A percentile compares a stretch with the other conserved stretches of the same genome.
Conservation (phyloP, 805 yeast species). For the Tetrapisispora namnaoensis region DNA sequence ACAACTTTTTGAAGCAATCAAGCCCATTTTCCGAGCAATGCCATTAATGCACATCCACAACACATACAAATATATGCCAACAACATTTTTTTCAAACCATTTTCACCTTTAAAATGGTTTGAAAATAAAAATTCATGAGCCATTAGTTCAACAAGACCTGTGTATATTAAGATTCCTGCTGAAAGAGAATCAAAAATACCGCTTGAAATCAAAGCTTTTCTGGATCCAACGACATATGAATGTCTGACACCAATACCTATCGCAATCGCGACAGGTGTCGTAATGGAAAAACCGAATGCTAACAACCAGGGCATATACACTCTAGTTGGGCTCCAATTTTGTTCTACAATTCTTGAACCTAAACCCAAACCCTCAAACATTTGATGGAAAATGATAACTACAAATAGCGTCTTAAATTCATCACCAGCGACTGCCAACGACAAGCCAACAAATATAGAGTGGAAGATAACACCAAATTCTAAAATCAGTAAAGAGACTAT, state of each 20-base stretch:
- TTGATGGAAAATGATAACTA: slow-evolving; percentile 67
- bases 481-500: slow-evolving; percentile 45
- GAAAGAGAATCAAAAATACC: slow-evolving; percentile 71
- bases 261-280: slow-evolving; percentile 69
- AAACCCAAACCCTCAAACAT: slow-evolving; percentile 80
- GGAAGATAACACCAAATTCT: slow-evolving; percentile 76
- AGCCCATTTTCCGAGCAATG: slow-evolving; percentile 70
- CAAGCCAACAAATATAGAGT: slow-evolving; percentile 73
- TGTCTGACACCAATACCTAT: slow-evolving; percentile 69
- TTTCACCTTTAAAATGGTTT: slow-evolving; percentile 53
- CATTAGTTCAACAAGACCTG: slow-evolving; percentile 70
- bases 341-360: slow-evolving; percentile 63
- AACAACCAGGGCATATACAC: slow-evolving; percentile 50
- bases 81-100: slow-evolving; percentile 42
- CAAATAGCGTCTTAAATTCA: slow-evolving; percentile 60
- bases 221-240: slow-evolving; percentile 48
- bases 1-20: slow-evolving; percentile 16
- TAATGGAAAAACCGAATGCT: slow-evolving; percentile 40
- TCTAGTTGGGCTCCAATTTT: slow-evolving; percentile 39
- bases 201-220: slow-evolving; percentile 50
- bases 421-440: slow-evolving; percentile 70
- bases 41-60: slow-evolving; percentile 62
- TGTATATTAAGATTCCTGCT: slow-evolving; percentile 68
- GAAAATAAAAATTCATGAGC: slow-evolving; percentile 60
- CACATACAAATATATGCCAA: slow-evolving; percentile 35